These are phyloP conservation scores for Scorias spongiosa DNA, from an alignment of 2,329 filamentous ascomycete genomes.

Conservation along the genomic window DNA sequence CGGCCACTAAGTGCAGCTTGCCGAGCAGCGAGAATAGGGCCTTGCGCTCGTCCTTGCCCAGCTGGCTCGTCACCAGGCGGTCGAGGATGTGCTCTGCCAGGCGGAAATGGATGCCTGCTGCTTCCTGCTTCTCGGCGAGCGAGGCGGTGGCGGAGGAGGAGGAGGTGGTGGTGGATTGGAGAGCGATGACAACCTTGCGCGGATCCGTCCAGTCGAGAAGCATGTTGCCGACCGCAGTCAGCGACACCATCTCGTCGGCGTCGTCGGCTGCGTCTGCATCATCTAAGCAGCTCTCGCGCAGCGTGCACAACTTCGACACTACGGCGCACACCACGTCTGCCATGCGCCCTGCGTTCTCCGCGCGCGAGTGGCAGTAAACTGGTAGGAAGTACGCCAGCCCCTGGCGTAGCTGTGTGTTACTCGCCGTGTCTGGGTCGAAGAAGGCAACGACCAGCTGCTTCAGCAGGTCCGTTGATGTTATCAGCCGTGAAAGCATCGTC, in stretches of 20 bases:
- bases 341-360: constrained; percentile 75
- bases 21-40: constrained; percentile 59
- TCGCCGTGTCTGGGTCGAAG: constrained; percentile 66
- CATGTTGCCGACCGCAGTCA: constrained; percentile 64
- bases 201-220: constrained; percentile 93
- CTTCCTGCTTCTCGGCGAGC: constrained; percentile 6
- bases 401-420: constrained; percentile 72
- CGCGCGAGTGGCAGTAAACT: constrained; percentile 76
- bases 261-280: constrained; percentile 54
- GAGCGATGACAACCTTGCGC: constrained; percentile 45
- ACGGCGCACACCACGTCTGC: constrained; percentile 56
- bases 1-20: constrained; percentile 65
- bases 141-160: constrained; percentile 3
- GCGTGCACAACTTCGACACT: constrained; percentile 48
- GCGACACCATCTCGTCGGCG: constrained; percentile 50
- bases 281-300: constrained; percentile 17
- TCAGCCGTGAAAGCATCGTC: constrained; percentile 64
- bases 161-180: constrained; percentile 7
- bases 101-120: constrained; percentile 50
- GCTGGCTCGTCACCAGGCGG: constrained; percentile 47
- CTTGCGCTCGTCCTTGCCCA: constrained; percentile 71
- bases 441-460: constrained; percentile 73
- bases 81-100: constrained; percentile 67
- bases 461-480: constrained; percentile 52
- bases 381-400: constrained; percentile 86